Conservation (phyloP, 2,329 filamentous ascomycete genomes). For the Tolypocladium nubicola region DNA sequence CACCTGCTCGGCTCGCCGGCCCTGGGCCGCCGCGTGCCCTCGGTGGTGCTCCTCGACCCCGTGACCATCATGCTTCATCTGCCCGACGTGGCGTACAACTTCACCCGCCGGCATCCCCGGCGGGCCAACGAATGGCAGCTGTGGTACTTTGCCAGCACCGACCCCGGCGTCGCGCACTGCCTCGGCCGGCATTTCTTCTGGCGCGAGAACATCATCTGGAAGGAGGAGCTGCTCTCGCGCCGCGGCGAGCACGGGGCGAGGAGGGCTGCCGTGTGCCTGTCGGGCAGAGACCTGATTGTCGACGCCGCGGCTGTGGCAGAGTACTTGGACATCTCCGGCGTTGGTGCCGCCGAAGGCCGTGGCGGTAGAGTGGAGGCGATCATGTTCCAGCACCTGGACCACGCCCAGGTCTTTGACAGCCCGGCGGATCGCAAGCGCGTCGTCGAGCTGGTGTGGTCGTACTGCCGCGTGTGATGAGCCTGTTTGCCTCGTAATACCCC, state of each 20-base stretch:
- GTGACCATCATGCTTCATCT: constrained; percentile 58
- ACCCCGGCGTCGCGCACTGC: constrained; percentile 55
- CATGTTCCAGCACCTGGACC: constrained; percentile 51
- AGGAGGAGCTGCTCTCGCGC: constrained; percentile 42
- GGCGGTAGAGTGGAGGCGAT: constrained; percentile 36
- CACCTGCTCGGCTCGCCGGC: constrained; percentile 44
- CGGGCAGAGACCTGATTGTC: constrained; percentile 54
- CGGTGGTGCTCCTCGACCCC: constrained; percentile 44
- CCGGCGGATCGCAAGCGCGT: constrained; percentile 14
- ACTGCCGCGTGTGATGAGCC: constrained; percentile 7
- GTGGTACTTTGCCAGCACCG: constrained; percentile 59
- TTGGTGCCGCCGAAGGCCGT: constrained; percentile 7
- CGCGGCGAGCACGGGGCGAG: constrained; percentile 10
- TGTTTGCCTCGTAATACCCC: background rate
- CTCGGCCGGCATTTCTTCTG: constrained; percentile 61
- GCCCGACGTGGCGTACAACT: constrained; percentile 63
- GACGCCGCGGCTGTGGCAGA: constrained; percentile 45
- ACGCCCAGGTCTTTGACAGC: constrained; percentile 51
- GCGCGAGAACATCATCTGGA: constrained; percentile 61
- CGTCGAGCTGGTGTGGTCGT: constrained; percentile 16
- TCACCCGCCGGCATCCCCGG: constrained; percentile 41
- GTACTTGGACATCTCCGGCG: constrained; percentile 31
- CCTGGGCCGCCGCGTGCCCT: constrained; percentile 38
- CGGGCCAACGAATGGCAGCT: constrained; percentile 59
- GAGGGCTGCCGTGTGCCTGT: constrained; percentile 45